Evolutionary conservation across 805 yeast genomes (phyloP).

Genomic region (Candida coquimbonensis): DNA sequence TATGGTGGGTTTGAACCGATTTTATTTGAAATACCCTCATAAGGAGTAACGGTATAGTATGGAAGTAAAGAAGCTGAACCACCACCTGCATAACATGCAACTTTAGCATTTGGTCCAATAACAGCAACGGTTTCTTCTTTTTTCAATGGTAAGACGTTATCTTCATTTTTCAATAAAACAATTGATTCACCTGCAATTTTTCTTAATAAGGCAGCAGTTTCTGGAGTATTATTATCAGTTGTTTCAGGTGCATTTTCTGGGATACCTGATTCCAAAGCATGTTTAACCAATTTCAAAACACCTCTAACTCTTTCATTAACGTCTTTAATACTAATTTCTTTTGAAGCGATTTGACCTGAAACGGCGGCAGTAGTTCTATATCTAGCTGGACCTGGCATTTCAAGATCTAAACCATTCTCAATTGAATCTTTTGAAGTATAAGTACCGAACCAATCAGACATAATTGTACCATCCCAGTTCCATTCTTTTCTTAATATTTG

Average conservation of each 20-base stretch:
- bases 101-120: conserved; percentile 54
- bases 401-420: conserved; percentile 53
- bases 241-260: conserved; percentile 20
- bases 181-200: conserved; percentile 43
- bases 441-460: conserved; percentile 63
- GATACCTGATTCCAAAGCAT: conserved; percentile 33
- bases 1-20: conserved; percentile 21
- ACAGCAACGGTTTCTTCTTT: conserved; percentile 38
- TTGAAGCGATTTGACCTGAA: conserved; percentile 34
- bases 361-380: conserved; percentile 34
- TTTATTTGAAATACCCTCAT: conserved; percentile 35
- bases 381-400: conserved; percentile 60
- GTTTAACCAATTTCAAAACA: conserved; percentile 43
- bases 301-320: conserved; percentile 44
- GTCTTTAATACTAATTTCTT: conserved; percentile 31
- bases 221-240: conserved; percentile 37
- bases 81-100: conserved; percentile 49
- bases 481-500: conserved; percentile 49
- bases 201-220: conserved; percentile 36
- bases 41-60: conserved; percentile 42
- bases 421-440: conserved; percentile 41
- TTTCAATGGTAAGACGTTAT: conserved; percentile 38
- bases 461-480: conserved; percentile 47
- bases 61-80: conserved; percentile 52
- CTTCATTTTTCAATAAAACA: conserved; percentile 51